These are phyloP conservation scores for Colletotrichum echinochloae DNA, from an alignment of 2,329 filamentous ascomycete genomes.

Conservation along the genomic window DNA sequence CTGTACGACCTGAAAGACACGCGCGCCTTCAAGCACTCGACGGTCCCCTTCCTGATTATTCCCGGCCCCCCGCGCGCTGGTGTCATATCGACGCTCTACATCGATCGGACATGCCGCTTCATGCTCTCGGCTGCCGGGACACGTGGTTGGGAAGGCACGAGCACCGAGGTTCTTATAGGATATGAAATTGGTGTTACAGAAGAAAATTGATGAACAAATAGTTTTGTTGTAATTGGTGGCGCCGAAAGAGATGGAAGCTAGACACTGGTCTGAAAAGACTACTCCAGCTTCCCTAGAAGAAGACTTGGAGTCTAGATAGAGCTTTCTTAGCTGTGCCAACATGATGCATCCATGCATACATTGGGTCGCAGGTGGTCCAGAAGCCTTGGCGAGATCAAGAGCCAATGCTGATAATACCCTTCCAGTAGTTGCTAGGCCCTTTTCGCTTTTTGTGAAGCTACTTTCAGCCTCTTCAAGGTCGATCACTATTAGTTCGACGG, in stretches of 20 bases:
- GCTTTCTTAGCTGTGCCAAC: not conserved
- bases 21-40: slow-evolving; percentile 75
- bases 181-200: slow-evolving; percentile 79
- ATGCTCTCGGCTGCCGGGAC: slow-evolving; percentile 95
- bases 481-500: not conserved
- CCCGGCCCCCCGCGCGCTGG: slow-evolving; percentile 87
- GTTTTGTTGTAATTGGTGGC: not conserved
- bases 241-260: not conserved
- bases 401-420: slow-evolving; percentile 18
- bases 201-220: slow-evolving; percentile 24
- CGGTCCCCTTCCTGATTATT: slow-evolving; percentile 95
- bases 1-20: slow-evolving; percentile 87
- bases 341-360: not conserved
- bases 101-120: slow-evolving; percentile 89
- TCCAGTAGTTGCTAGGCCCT: not conserved
- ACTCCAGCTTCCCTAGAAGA: not conserved
- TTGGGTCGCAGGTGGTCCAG: not conserved
- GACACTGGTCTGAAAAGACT: not conserved
- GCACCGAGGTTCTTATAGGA: slow-evolving; percentile 90
- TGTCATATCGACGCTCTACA: slow-evolving; percentile 85
- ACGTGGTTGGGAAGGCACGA: slow-evolving; percentile 91
- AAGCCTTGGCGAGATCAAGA: not conserved
- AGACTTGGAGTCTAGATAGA: not conserved
- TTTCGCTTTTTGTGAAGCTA: not conserved
- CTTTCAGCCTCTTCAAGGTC: not conserved